Conservation (phyloP, 2,329 filamentous ascomycete species). For the Magnaporthiopsis incrustans region DNA sequence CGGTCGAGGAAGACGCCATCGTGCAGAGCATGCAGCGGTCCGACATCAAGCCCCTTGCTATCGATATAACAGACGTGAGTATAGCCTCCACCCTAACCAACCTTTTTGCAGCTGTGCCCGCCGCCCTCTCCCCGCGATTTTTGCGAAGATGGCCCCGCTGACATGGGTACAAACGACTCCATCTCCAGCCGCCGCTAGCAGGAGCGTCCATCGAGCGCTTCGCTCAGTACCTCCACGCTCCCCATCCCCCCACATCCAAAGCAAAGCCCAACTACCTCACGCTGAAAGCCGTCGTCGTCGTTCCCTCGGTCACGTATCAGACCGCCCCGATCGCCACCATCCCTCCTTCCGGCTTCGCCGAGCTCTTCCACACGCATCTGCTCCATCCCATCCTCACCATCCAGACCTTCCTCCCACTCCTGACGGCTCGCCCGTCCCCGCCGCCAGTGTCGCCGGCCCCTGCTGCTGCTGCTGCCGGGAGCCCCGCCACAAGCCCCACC, state of each 20-base stretch:
- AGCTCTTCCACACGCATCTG: slow-evolving; percentile 86
- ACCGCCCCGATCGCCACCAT: slow-evolving; percentile 80
- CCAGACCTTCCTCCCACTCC: slow-evolving; percentile 78
- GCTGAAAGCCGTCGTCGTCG: slow-evolving; percentile 72
- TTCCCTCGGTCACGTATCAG: slow-evolving; percentile 74
- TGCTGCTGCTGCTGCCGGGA: slow-evolving; percentile 23
- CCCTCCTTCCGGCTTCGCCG: slow-evolving; percentile 73
- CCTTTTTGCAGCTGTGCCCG: too few species aligned
- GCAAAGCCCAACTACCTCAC: slow-evolving; percentile 68
- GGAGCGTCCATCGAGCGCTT: slow-evolving; percentile 65
- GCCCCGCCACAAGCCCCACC: slow-evolving; percentile 32
- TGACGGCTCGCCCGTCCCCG: slow-evolving; percentile 53
- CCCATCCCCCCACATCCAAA: slow-evolving; percentile 68
- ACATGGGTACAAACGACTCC: slow-evolving; percentile 1
- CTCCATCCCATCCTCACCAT: slow-evolving; percentile 82
- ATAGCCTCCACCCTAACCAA: too few species aligned
- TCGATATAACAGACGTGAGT: slow-evolving; percentile 75
- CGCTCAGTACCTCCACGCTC: slow-evolving; percentile 60
- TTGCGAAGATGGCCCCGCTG: not conserved
- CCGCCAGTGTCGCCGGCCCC: slow-evolving; percentile 28
- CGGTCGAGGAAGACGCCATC: slow-evolving; percentile 73
- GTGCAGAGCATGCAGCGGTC: slow-evolving; percentile 68
- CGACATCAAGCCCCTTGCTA: slow-evolving; percentile 72
- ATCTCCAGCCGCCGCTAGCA: slow-evolving; percentile 58
- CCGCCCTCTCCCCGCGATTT: too few species aligned